Conservation (phyloP, 2,329 filamentous ascomycete species). For the Hirsutella rhossiliensis region DNA sequence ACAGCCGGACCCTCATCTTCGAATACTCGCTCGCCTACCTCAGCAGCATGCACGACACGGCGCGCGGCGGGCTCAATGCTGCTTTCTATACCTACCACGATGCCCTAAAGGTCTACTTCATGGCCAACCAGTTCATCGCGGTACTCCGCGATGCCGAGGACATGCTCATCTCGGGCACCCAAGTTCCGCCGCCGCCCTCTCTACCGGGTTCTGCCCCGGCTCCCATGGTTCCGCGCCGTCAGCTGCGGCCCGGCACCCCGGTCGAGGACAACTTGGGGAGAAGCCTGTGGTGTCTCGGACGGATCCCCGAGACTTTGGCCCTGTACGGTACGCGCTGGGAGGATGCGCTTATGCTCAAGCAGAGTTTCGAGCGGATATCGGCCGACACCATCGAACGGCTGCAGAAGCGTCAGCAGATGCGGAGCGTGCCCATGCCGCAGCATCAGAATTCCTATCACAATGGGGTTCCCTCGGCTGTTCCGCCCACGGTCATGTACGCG, state of each 20-base stretch:
- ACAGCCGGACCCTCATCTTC: conserved; percentile 71
- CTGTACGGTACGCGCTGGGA: conserved; percentile 50
- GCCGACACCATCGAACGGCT: conserved; percentile 31
- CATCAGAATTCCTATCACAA: conserved; percentile 22
- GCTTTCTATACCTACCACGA: conserved; percentile 80
- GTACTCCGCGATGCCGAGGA: conserved; percentile 47
- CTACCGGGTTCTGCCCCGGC: conserved; percentile 34
- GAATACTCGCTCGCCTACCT: conserved; percentile 79
- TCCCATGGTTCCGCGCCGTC: conserved; percentile 38
- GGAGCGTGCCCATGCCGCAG: conserved; percentile 17
- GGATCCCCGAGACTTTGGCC: conserved; percentile 39
- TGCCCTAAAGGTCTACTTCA: conserved; percentile 70
- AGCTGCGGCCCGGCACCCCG: conserved; percentile 19
- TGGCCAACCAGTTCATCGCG: conserved; percentile 51
- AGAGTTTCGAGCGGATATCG: conserved; percentile 39
- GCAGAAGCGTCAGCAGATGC: conserved; percentile 22
- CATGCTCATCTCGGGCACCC: conserved; percentile 38
- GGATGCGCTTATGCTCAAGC: conserved; percentile 39
- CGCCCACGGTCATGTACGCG: conserved; percentile 3
- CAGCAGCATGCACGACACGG: conserved; percentile 57
- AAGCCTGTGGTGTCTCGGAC: conserved; percentile 42
- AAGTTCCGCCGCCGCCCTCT: conserved; percentile 31
- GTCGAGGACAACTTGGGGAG: conserved; percentile 39
- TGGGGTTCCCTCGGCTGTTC: conserved; percentile 5
- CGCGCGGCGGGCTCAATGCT: conserved; percentile 44